Evolutionary conservation across 208 protist genomes (phyloP), one percentile per base, ranked within the genome.

Genomic region (Trypanosoma rangeli): DNA sequence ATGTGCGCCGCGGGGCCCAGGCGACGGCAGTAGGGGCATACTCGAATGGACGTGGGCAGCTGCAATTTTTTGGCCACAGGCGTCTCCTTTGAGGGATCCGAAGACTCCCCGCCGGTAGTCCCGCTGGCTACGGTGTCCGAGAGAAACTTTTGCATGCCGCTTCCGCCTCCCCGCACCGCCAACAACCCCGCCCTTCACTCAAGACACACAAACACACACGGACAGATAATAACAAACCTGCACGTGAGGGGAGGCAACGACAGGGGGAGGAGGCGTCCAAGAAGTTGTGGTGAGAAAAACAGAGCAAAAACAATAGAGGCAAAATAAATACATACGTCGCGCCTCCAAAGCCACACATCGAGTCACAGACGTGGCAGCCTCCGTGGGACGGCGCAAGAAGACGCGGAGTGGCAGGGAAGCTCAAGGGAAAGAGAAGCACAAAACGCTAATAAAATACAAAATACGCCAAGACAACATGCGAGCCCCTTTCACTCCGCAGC

Each of bases 401-500:
- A 52, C 5, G 39, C 31, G 28, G 49, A 72, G 50, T 53, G 16
- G 46, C 10, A 5, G 24, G 53, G n/a, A n/a, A n/a, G n/a, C n/a
- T n/a, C n/a, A n/a, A n/a, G n/a, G n/a, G n/a, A n/a, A 62, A 49
- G 29, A 56, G 64, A 70, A 70, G 56, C 70, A 63, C 26, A 63
- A 63, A 63, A 63, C n/a, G n/a, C n/a, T n/a, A 63, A 48, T n/a
- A n/a, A 63, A 63, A 39, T 29, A 63, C 10, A 63, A 48, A 63
- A 63, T 42, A 4, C 37, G 37, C 10, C 10, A 42, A 42, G 37
- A 42, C 4, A 42, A 4, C 4, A 42, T n/a, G n/a, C n/a, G n/a
- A n/a, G n/a, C n/a, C n/a, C n/a, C n/a, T n/a, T n/a, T n/a, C n/a
- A n/a, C n/a, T n/a, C n/a, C n/a, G n/a, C n/a, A n/a, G n/a, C n/a